Evolutionary conservation across 2,329 filamentous ascomycete genomes (phyloP).

Genomic region (Colletotrichum camelliae): DNA sequence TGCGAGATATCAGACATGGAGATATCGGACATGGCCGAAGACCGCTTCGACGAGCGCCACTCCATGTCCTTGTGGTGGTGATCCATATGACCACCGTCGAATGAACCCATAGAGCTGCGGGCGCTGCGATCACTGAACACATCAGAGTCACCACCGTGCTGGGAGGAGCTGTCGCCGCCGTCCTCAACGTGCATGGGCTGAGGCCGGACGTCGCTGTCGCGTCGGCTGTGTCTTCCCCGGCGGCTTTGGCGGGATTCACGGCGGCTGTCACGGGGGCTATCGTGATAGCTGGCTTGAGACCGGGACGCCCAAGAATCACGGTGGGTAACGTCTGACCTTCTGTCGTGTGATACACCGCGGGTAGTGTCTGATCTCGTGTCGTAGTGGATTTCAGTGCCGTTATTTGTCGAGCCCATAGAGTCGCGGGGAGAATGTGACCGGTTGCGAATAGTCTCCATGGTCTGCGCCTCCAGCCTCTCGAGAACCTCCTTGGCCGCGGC

Average conservation of each 20-base stretch:
- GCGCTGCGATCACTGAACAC: constrained; percentile 65
- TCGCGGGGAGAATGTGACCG: constrained; percentile 4
- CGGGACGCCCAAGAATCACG: not conserved
- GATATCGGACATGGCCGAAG: constrained; percentile 55
- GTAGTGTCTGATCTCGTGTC: constrained; percentile 27
- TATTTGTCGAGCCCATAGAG: constrained; percentile 28
- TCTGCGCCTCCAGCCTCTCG: constrained; percentile 47
- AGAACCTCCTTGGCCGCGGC: constrained; percentile 57
- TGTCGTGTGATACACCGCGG: constrained; percentile 1
- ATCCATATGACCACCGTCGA: constrained; percentile 32
- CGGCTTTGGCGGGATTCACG: constrained; percentile 1
- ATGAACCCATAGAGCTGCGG: constrained; percentile 61
- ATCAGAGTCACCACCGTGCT: constrained; percentile 59
- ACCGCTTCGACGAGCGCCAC: constrained; percentile 38
- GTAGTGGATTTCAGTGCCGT: constrained; percentile 32
- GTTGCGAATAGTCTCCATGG: constrained; percentile 28
- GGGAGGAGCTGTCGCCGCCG: constrained; percentile 52
- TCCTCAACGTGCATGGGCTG: constrained; percentile 23
- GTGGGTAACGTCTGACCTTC: constrained; percentile 6
- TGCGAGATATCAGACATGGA: constrained; percentile 47
- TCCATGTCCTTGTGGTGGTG: constrained; percentile 33
- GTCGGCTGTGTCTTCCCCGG: not conserved
- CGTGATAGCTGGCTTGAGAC: constrained; percentile 1
- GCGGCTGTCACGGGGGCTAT: not conserved
- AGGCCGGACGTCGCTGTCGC: not conserved